Evolutionary conservation across 495 filamentous ascomycete genomes (phyloP), one percentile per base, ranked within the genome.

Genomic region (Xeromyces bisporus): DNA sequence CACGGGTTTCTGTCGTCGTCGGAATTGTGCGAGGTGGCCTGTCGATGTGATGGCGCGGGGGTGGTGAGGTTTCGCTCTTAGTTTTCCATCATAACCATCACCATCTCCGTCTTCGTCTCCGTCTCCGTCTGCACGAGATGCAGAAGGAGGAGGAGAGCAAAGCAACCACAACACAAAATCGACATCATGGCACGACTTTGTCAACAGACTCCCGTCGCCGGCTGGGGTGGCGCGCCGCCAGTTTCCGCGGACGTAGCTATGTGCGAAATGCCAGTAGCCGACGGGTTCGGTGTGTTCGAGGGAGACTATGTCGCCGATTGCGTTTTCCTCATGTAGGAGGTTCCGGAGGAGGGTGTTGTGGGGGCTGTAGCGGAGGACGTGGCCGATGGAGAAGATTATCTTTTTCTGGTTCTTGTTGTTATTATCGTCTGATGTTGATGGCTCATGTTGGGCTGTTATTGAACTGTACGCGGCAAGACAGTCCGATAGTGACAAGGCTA

Each of bases 231-330:
- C 73, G 28, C 77, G 80, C 3, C 89, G 73, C 89, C 89, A 96
- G 54, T 94, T 93, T 9, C 89, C 89, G 12, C 75, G 70, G 14
- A 97, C 89, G 42, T 93, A 96, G 41, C 73, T 80, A 55, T 97
- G 89, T 1, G 77, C 60, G 46, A 93, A 97, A 52, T 97, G 89
- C 83, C 83, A 97, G 71, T 77, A 91, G 2, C 89, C 89, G 1
- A 97, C 77, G 0, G 89, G 89, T 51, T 96, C 91, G 1, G 78
- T 83, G 47, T 96, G 89, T 37, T 87, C 80, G 21, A 96, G 60
- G 8, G 75, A 82, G 13, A 92, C 53, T 6, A 93, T 60, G 17
- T 93, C 85, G n/a, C 89, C 89, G 44, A 97, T 73, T 0, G 54
- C 48, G 6, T 44, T 43, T 27, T 87, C 72, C 37, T 75, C 60